Evolutionary conservation across 2,329 filamentous ascomycete species (phyloP).

Genomic region (Colletotrichum endophyticum): DNA sequence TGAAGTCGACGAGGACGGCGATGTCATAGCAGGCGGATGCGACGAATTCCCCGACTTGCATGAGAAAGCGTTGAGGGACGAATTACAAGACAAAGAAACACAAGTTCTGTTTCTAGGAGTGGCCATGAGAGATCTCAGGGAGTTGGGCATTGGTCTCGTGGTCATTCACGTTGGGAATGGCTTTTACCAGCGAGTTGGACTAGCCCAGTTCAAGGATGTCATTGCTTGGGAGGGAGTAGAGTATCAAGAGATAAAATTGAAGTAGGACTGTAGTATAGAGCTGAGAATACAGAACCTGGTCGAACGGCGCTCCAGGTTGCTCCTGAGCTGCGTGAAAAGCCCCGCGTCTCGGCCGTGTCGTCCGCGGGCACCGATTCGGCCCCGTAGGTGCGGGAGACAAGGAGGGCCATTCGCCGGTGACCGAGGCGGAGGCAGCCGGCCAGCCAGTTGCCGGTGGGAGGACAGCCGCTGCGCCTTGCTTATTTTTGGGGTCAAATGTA

Average conservation of each 20-base stretch:
- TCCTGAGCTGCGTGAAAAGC: background rate
- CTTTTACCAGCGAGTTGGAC: background rate
- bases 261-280: background rate
- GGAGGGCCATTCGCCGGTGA: background rate
- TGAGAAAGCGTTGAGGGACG: too few species aligned
- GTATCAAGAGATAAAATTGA: background rate
- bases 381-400: background rate
- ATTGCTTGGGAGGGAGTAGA: background rate
- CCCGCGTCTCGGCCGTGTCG: background rate
- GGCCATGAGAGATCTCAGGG: too few species aligned
- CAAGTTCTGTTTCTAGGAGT: background rate
- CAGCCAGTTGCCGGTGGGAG: background rate
- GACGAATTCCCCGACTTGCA: background rate
- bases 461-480: background rate
- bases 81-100: background rate
- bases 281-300: background rate
- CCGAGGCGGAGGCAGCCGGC: background rate
- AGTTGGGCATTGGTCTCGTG: background rate
- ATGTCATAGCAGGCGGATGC: rapidly evolving
- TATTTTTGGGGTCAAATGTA: background rate
- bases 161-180: background rate
- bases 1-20: background rate
- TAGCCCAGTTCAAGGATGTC: background rate
- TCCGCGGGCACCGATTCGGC: background rate
- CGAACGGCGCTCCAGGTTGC: background rate